Evolutionary conservation across 2,329 filamentous ascomycete genomes (phyloP), one percentile per base, ranked within the genome.

Genomic region (Xylariaceae sp.): DNA sequence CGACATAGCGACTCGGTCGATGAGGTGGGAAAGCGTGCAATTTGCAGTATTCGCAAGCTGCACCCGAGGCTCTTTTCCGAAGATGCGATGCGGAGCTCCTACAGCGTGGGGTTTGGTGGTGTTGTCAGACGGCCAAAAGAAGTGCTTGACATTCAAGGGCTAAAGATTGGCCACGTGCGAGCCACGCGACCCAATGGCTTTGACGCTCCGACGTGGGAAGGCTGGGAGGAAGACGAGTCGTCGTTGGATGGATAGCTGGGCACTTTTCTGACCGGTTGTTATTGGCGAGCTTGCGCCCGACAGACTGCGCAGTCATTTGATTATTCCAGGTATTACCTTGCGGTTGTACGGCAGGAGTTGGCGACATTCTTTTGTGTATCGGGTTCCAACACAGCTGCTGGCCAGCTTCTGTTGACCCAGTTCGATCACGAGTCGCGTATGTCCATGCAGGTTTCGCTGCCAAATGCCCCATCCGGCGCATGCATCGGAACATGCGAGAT

Each of bases 1-100:
- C 68, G 79, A 22, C 80, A 83, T 61, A 72, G 75, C 59, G 80
- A 83, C 55, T 81, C 79, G 13, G 80, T 83, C 0, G 80, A 84
- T 56, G 78, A 80, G 42, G 78, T 84, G 21, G 77, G 79, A 19
- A 76, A 76, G 45, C 75, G 78, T 18, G 79, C 80, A 4, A 62
- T 83, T 58, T 74, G 72, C 62, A 76, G 75, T 41, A 76, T 83
- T 73, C 73, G 74, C 57, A 67, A 70, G 15, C 59, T 71, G 5
- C 63, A 68, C 21, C 69, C 70, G 8, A 57, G 55, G 8, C 64
- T 72, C 19, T 70, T 71, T 53, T 42, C 53, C 43, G 63, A 65
- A 21, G 51, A 57, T 21, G 58, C 64, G 54, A 66, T 70, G 63
- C 65, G 67, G 19, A 65, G 58, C 13, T 59, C 62, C 9, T 67